These are phyloP conservation scores for Amborella trichopoda DNA, from an alignment of 164 flowering plant genomes.

Conservation along the genomic window DNA sequence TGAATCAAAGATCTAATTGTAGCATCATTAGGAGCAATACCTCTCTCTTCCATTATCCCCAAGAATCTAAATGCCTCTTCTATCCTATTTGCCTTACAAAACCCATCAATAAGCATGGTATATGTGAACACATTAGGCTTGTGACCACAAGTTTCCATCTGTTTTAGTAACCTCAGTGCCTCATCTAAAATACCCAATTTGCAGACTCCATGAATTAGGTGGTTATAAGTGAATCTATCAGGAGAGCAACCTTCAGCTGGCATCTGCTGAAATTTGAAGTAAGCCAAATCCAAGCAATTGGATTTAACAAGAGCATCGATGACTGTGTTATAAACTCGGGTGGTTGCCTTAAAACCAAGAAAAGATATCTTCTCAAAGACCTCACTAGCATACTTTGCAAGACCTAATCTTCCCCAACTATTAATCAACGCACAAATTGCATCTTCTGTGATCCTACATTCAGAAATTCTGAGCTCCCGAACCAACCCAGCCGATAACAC, in stretches of 20 bases:
- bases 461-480: constrained; percentile 36
- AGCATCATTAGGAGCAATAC: constrained; percentile 64
- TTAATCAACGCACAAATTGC: constrained; percentile 62
- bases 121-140: constrained; percentile 72
- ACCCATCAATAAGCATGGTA: constrained; percentile 76
- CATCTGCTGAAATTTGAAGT: constrained; percentile 91
- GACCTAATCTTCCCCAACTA: constrained; percentile 92
- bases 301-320: constrained; percentile 80
- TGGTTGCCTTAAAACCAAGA: constrained; percentile 58
- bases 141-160: constrained; percentile 56
- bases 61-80: constrained; percentile 58
- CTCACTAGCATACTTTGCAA: constrained; percentile 70
- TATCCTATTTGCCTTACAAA: constrained; percentile 55
- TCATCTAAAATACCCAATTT: constrained; percentile 79
- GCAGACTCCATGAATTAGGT: constrained; percentile 87
- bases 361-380: constrained; percentile 77
- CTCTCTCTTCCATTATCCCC: constrained; percentile 51
- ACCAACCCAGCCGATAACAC: constrained; percentile 58
- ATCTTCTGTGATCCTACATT: constrained; percentile 43
- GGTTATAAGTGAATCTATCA: constrained; percentile 84
- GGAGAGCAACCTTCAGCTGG: constrained; percentile 57
- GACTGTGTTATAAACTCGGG: constrained; percentile 81
- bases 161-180: constrained; percentile 72
- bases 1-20: constrained; percentile 77
- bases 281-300: constrained; percentile 80